Evolutionary conservation across 495 filamentous ascomycete genomes (phyloP).

Genomic region (Pyronema omphalodes): DNA sequence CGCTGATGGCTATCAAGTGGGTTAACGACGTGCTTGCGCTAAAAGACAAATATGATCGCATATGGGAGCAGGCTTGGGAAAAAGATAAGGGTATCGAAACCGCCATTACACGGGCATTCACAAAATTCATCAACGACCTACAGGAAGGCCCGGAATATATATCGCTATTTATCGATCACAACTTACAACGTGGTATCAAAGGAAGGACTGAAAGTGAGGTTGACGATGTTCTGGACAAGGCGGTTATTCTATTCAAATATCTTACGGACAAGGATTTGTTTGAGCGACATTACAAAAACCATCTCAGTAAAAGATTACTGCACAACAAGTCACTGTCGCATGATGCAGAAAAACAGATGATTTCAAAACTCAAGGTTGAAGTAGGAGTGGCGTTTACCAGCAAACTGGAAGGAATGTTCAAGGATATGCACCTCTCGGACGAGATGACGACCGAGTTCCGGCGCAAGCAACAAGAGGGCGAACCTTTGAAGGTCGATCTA

Average conservation of each 20-base stretch:
- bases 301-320: slow-evolving; percentile 68
- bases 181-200: slow-evolving; percentile 81
- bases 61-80: slow-evolving; percentile 51
- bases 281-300: slow-evolving; percentile 96
- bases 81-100: slow-evolving; percentile 63
- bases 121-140: slow-evolving; percentile 81
- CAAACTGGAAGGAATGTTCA: slow-evolving; percentile 95
- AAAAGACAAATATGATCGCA: slow-evolving; percentile 73
- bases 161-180: slow-evolving; percentile 93
- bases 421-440: slow-evolving; percentile 79
- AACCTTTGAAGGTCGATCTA: slow-evolving; percentile 54
- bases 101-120: slow-evolving; percentile 64
- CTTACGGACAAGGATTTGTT: slow-evolving; percentile 88
- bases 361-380: slow-evolving; percentile 86
- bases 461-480: slow-evolving; percentile 28
- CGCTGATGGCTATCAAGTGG: slow-evolving; percentile 78
- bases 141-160: slow-evolving; percentile 70
- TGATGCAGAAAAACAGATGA: slow-evolving; percentile 88
- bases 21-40: slow-evolving; percentile 74
- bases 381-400: slow-evolving; percentile 84
- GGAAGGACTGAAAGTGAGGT: slow-evolving; percentile 81
- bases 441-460: slow-evolving; percentile 48
- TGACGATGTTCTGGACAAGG: slow-evolving; percentile 75
- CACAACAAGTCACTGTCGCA: slow-evolving; percentile 73
- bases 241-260: slow-evolving; percentile 69